Evolutionary conservation across 805 yeast species (phyloP), one percentile per base, ranked within the genome.

Genomic region (Candida silvicultrix): DNA sequence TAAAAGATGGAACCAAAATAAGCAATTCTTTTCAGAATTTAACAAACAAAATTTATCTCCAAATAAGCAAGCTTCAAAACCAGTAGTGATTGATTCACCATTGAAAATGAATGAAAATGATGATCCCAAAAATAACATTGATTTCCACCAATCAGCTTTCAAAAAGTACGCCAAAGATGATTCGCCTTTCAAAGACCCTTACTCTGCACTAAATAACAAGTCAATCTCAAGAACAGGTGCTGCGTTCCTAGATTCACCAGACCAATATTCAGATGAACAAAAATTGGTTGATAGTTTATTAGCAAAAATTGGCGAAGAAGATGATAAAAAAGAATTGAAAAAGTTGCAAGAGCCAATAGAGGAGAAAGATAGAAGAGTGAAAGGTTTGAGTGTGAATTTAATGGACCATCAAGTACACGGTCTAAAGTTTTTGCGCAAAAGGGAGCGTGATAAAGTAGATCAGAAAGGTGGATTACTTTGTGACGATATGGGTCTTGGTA

Each of bases 401-500:
- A 49, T 73, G 38, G 68, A 69, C n/a, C 81, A 77, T 52, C 81
- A 77, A 50, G 62, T 64, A 2, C 54, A 54, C 5, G 81, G 81
- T 2, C 56, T 76, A 23, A 51, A 54, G 38, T 76, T 77, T 56
- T 52, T 76, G 51, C 51, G 53, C 5, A 44, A 47, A 6, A 62
- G 80, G 15, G 81, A 76, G 46, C 46, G 42, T 19, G 49, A 48
- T 1, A 45, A 46, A 16, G 43, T 54, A 3, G 40, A 47, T 2
- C 53, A 50, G 18, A 71, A 68, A 46, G 86, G 86, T 25, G 87
- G 85, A 3, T 44, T 81, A n/a, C 66, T 87, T 36, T 87, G 94
- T 57, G 96, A 87, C 60, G 95, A 85, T 64, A 88, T 88, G 96
- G 96, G 96, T 16, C 68, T 88, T 15, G 96, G 96, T 43, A 88